A percentile compares a stretch with the other conserved stretches of the same genome.
These are phyloP conservation scores for Achlya hypogyna DNA, from an alignment of 352 stramenopile species.

Conservation along the genomic window DNA sequence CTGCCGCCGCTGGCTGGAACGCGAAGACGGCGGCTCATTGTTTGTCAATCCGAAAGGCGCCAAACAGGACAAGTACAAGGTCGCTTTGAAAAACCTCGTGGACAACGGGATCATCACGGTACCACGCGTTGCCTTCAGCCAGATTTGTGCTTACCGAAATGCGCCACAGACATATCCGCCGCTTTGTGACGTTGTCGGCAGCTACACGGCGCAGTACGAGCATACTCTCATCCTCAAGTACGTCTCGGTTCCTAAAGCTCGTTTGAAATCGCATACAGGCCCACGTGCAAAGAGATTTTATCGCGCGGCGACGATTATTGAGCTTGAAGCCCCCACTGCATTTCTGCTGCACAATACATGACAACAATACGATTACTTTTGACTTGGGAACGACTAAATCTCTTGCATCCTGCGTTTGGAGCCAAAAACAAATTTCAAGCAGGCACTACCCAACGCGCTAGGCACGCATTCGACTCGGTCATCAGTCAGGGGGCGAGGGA, in stretches of 20 bases:
- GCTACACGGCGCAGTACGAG: constrained; percentile 98
- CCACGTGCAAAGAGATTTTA: constrained; percentile 97
- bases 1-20: constrained; percentile 95
- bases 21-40: constrained; percentile 93
- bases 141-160: background rate
- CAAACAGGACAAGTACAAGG: constrained; percentile 97
- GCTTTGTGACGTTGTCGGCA: constrained; percentile 92
- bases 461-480: too few species aligned
- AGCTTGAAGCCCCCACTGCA: too few species aligned
- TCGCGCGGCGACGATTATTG: constrained; percentile 98
- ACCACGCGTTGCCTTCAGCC: background rate
- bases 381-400: too few species aligned
- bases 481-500: too few species aligned
- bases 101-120: constrained; percentile 91
- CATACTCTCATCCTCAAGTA: constrained; percentile 93
- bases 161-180: constrained; percentile 82
- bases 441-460: too few species aligned
- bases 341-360: too few species aligned
- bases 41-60: constrained; percentile 87
- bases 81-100: constrained; percentile 96
- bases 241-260: background rate
- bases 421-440: too few species aligned
- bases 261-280: constrained; percentile 23
- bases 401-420: too few species aligned
- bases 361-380: too few species aligned